Evolutionary conservation across 805 yeast species (phyloP), one percentile per base, ranked within the genome.

Genomic region (Kodamaea restingae): DNA sequence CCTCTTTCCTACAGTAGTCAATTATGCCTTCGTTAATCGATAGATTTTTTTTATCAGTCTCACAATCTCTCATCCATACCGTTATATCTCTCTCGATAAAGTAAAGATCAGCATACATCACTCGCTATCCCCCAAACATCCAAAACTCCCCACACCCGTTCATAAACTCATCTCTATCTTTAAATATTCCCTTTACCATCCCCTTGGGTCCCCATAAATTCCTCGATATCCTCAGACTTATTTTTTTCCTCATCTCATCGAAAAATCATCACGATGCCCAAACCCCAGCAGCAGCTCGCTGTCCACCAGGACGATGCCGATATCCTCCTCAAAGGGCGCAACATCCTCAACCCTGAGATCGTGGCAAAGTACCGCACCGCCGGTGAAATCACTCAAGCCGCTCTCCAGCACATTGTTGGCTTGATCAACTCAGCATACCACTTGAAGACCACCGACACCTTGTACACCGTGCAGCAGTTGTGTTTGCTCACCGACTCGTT

Each of bases 341-440:
- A 88, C 60, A 73, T 78, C 30, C 71, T 88, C 47, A 70, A 69
- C 48, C 80, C 71, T 21, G 44, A 72, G 12, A 81, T 82, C 8
- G 57, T 87, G 18, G 91, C 83, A 50, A 90, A 88, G 64, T 88
- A 90, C 65, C 76, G 95, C 63, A 70, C 80, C 36, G 96, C 96
- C 4, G 97, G 96, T 35, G 88, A 85, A 62, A 80, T 88, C 50
- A 68, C 93, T 3, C 96, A 90, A 64, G 83, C 95, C 15, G 82
- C 88, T 40, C 69, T 90, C 49, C 65, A 75, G 43, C 84, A 84
- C 57, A 67, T 86, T 36, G 67, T 75, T 7, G 69, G 74, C 40
- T 73, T 85, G 55, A 81, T 88, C 50, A 83, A 84, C 55, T 80
- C 80, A 47, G 75, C 83, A 12, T 84, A 85, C 61, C 95, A 87